Evolutionary conservation across 305 asterid species (phyloP).

Genomic region (Plantago coronopus): DNA sequence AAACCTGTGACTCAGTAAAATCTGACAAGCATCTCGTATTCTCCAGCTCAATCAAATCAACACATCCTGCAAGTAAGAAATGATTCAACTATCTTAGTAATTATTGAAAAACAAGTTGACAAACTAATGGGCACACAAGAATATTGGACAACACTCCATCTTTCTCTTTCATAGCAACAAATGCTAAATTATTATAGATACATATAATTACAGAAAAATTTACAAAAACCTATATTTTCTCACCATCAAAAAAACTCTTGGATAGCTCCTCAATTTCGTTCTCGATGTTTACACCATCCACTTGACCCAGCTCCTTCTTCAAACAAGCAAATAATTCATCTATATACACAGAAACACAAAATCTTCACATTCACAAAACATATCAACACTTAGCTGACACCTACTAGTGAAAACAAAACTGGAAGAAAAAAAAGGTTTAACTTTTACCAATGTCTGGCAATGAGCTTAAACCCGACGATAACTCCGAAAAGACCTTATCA

Average conservation of each 20-base stretch:
- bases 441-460: constrained; percentile 52
- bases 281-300: constrained; percentile 42
- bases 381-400: constrained; percentile 2
- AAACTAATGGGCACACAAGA: neutral
- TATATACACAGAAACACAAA: constrained; percentile 22
- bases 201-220: neutral
- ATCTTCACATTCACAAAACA: constrained; percentile 6
- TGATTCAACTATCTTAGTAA: neutral
- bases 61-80: constrained; percentile 41
- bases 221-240: constrained; percentile 10
- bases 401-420: neutral
- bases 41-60: constrained; percentile 56
- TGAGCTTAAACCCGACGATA: constrained; percentile 35
- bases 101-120: constrained; percentile 3
- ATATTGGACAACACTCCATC: constrained; percentile 1
- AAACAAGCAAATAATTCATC: constrained; percentile 51
- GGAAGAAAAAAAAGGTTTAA: neutral
- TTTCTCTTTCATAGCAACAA: neutral
- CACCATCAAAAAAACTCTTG: constrained; percentile 51
- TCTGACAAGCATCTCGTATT: constrained; percentile 52
- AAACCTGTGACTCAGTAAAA: constrained; percentile 58
- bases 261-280: constrained; percentile 54
- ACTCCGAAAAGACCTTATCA: constrained; percentile 36
- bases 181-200: neutral
- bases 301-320: constrained; percentile 49